A percentile compares a stretch with the other conserved stretches of the same genome.
Conservation (phyloP, 345 rosid genomes). For the Hibiscus trionum region DNA sequence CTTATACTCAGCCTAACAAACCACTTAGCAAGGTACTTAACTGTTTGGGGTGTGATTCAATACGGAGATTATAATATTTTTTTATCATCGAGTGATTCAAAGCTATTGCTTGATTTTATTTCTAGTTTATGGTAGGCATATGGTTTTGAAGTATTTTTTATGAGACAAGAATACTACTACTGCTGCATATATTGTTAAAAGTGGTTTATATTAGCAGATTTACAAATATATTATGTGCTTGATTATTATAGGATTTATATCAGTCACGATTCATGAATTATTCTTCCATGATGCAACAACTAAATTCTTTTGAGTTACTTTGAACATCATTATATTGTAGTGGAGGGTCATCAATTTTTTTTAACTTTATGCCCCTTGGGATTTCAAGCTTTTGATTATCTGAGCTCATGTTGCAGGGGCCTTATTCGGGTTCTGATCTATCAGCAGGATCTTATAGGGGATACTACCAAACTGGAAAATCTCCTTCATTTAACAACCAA, state of each 20-base stretch:
- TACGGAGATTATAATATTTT: not conserved
- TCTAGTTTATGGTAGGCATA: not conserved
- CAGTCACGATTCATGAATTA: not conserved
- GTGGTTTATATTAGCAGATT: not conserved
- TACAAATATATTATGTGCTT: not conserved
- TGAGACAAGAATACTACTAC: not conserved
- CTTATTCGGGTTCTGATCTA: slow-evolving; percentile 28
- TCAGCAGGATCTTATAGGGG: slow-evolving; percentile 34
- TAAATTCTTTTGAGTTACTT: not conserved
- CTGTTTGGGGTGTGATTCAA: not conserved
- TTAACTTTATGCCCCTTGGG: not conserved
- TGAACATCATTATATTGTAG: not conserved
- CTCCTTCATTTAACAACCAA: slow-evolving; percentile 27
- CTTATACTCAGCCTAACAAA: slow-evolving; percentile 24
- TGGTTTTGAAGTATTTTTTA: not conserved
- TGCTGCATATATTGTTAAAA: not conserved
- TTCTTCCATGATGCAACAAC: not conserved
- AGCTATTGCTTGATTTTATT: not conserved
- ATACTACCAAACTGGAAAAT: slow-evolving; percentile 31
- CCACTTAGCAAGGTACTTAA: slow-evolving; percentile 40
- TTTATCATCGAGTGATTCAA: not conserved
- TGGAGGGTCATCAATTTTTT: not conserved
- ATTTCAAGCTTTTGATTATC: slow-evolving; percentile 8
- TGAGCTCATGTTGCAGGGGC: slow-evolving; percentile 23
- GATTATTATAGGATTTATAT: not conserved